Percentiles rank a stretch among this genome's conserved stretches.
Conservation (phyloP, 805 yeast species). For the Candida glaebosa region DNA sequence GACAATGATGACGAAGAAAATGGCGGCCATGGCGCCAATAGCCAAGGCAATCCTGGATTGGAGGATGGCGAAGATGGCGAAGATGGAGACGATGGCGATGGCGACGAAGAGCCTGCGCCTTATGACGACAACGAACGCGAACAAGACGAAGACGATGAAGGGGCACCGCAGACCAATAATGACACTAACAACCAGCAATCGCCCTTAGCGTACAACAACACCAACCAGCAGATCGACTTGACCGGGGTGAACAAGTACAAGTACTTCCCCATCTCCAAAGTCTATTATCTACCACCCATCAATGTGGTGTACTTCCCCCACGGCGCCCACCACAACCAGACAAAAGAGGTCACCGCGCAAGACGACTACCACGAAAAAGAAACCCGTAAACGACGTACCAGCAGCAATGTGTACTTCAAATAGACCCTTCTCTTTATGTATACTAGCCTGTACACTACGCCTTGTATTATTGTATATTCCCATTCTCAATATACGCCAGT, state of each 20-base stretch:
- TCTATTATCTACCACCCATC: conserved; percentile 52
- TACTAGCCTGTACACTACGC: neutral
- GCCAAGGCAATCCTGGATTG: neutral
- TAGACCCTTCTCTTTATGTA: neutral
- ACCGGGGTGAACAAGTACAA: conserved; percentile 29
- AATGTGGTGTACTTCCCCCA: conserved; percentile 56
- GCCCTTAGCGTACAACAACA: conserved; percentile 12
- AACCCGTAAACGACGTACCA: conserved; percentile 1
- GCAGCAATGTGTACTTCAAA: conserved; percentile 5
- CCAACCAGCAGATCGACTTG: conserved; percentile 9
- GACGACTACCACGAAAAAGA: conserved; percentile 2
- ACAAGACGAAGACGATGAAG: conserved; percentile 10
- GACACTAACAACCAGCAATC: conserved; percentile 6
- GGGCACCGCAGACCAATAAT: conserved; percentile 1
- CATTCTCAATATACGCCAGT: neutral
- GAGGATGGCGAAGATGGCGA: conserved; percentile 2
- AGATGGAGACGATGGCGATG: conserved; percentile 6
- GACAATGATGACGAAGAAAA: conserved; percentile 4
- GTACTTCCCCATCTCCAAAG: conserved; percentile 49
- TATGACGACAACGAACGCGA: conserved; percentile 9
- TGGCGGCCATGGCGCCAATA: neutral
- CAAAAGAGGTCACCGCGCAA: neutral
- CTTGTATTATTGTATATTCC: neutral
- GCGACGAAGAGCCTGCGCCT: conserved; percentile 6
- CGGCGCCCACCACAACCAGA: conserved; percentile 43